phyloP scores from a whole-genome alignment of 139 green algal genomes.

The Chlorella sp. region DNA sequence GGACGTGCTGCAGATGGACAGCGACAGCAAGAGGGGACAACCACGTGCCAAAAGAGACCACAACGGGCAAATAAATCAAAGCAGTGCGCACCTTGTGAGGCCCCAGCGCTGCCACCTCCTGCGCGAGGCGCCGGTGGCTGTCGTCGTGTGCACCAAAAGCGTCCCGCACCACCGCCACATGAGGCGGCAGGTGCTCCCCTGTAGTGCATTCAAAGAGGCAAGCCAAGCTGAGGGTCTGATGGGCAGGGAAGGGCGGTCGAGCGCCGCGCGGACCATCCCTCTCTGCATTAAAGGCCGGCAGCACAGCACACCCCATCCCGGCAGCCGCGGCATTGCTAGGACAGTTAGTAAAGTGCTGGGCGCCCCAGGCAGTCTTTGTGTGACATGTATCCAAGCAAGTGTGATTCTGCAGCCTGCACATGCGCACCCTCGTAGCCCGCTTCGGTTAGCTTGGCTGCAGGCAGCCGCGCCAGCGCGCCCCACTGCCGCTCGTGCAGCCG shows the following conservation, averaged over 20 bases:
- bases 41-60: too few relatives aligned
- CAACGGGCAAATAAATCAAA: neutral
- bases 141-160: conserved; percentile 72
- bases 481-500: conserved; percentile 69
- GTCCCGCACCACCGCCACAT: conserved; percentile 73
- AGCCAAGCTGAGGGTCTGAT: neutral
- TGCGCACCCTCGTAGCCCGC: conserved; percentile 31
- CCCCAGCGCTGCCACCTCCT: conserved; percentile 56
- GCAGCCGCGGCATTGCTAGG: too few relatives aligned
- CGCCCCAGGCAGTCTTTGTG: too few relatives aligned
- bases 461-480: conserved; percentile 62
- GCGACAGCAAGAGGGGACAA: neutral
- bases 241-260: neutral
- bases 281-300: too few relatives aligned
- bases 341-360: too few relatives aligned
- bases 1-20: too few relatives aligned
- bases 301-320: neutral
- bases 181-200: conserved; percentile 25
- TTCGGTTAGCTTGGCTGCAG: conserved; percentile 40
- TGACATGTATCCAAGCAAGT: too few relatives aligned
- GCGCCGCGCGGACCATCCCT: too few relatives aligned
- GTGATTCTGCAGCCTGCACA: too few relatives aligned
- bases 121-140: conserved; percentile 39
- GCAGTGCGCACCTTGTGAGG: conserved; percentile 27
- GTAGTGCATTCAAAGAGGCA: neutral